phyloP scores from a whole-genome alignment of 176 grass and related monocot genomes.

The Echinochloa phyllopogon region DNA sequence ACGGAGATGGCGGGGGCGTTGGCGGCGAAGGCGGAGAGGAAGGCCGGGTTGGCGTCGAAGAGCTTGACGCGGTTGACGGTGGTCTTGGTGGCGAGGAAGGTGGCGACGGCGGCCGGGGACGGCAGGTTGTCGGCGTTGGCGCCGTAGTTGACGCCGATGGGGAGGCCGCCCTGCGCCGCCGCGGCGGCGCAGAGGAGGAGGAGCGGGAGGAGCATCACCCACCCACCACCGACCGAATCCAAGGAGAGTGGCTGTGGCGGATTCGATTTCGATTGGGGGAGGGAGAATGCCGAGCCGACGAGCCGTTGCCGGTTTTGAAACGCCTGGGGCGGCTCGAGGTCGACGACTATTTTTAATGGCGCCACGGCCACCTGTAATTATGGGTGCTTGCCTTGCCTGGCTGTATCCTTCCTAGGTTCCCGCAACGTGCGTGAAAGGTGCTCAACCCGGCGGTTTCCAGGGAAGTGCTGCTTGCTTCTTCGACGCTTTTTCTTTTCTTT shows the following conservation, averaged over 20 bases:
- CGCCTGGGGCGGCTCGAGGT: neutral
- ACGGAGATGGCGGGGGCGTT: constrained; percentile 46
- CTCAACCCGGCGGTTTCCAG: too few species aligned
- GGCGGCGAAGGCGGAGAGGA: constrained; percentile 77
- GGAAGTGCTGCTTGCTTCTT: too few species aligned
- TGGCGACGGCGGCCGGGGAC: constrained; percentile 41
- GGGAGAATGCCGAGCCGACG: too few species aligned
- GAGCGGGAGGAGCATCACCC: neutral
- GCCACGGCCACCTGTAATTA: too few species aligned
- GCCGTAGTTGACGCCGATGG: constrained; percentile 93
- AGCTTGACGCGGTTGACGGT: constrained; percentile 81
- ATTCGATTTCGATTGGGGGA: too few species aligned
- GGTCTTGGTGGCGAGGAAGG: constrained; percentile 62
- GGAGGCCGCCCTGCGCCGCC: neutral
- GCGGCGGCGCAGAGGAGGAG: neutral
- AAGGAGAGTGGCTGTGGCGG: too few species aligned
- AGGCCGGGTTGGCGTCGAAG: constrained; percentile 83
- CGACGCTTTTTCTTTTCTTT: too few species aligned
- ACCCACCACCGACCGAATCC: too few species aligned
- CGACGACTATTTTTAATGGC: neutral
- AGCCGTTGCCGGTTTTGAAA: neutral
- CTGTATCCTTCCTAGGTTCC: too few species aligned
- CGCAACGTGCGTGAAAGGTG: too few species aligned
- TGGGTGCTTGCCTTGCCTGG: too few species aligned
- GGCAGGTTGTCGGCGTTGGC: constrained; percentile 85